phyloP scores from a whole-genome alignment of 2,329 filamentous ascomycete genomes.

The Orbilia ellipsospora region DNA sequence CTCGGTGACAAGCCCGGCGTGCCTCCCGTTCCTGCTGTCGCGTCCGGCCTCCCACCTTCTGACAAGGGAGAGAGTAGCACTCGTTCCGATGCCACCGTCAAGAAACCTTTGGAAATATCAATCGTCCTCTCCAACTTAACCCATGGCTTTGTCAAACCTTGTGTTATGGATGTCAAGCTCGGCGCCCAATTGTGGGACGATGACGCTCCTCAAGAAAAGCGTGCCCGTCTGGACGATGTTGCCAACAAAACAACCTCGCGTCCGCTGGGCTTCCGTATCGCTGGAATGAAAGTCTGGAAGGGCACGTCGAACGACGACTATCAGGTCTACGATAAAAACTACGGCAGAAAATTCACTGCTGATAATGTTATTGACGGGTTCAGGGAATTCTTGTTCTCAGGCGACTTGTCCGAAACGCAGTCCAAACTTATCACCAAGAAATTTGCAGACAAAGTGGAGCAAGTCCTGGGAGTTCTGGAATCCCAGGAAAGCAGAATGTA shows the following conservation, averaged over 20 bases:
- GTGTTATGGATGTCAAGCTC: constrained; percentile 93
- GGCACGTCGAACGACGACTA: constrained; percentile 76
- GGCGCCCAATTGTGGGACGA: constrained; percentile 88
- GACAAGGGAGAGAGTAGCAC: constrained; percentile 21
- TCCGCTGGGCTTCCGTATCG: constrained; percentile 73
- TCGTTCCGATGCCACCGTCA: constrained; percentile 28
- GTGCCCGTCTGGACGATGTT: constrained; percentile 70
- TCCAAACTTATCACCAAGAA: constrained; percentile 64
- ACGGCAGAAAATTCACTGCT: constrained; percentile 70
- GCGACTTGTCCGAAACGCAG: constrained; percentile 63
- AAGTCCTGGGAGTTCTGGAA: constrained; percentile 70
- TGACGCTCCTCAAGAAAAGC: constrained; percentile 69
- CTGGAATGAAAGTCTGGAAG: constrained; percentile 82
- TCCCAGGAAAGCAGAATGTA: constrained; percentile 75
- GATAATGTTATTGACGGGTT: constrained; percentile 71
- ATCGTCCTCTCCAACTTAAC: constrained; percentile 59
- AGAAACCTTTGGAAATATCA: constrained; percentile 55
- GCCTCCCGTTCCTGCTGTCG: constrained; percentile 60
- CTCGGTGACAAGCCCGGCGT: constrained; percentile 68
- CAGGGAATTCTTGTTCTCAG: constrained; percentile 68
- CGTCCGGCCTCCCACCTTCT: constrained; percentile 29
- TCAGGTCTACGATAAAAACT: constrained; percentile 74
- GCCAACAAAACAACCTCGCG: constrained; percentile 70
- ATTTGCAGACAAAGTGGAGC: constrained; percentile 66
- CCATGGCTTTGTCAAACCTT: constrained; percentile 82